Base-by-base conservation (phyloP, 202 grass and related monocot species). In the Panicum virgatum region DNA sequence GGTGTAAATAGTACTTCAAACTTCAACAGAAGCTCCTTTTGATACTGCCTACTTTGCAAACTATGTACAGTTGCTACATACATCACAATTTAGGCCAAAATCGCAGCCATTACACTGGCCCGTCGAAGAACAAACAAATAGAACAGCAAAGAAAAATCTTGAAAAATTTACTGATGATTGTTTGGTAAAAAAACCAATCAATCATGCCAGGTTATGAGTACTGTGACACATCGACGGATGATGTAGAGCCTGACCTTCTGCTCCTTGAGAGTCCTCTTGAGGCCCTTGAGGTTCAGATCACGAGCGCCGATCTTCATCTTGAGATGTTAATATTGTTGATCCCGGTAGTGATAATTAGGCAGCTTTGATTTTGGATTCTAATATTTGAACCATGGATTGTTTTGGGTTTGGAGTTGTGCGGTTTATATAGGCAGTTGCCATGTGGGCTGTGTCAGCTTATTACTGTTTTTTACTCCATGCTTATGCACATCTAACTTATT, bases 211-310 rank as follows among this genome's bases (percentile, higher is more conserved):
- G 77, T 84, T 45, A 94, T 69, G 50, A 91, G 83, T 86, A 89
- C 87, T 4, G 68, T 51, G 11, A 94, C 66, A 30, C 86, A 91
- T 44, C 72, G 72, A 7, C 62, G 89, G 52, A 94, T 94, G 83
- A 94, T 87, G 77, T 91, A 82, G 70, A 94, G 83, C 79, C 73
- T 90, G 42, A 88, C 79, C n/a, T 80, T 80, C 15, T 90, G 79
- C 79, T 93, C 85, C 38, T 85, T 88, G 2, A 88, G 69, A 73
- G 73, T 63, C 67, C 70, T 88, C 72, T 87, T 93, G 73, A 87
- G 74, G 36, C 76, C 69, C 38, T 82, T 80, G 23, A 69, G 73
- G 59, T 90, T 87, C 46, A 82, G 14, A 37, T 85, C 39, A 66
- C 48, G 72, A 82, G 39, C 47, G 39, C 39, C 40, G 19, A 78